Conservation (phyloP, 2,329 filamentous ascomycete genomes). For the Aspergillus latus region DNA sequence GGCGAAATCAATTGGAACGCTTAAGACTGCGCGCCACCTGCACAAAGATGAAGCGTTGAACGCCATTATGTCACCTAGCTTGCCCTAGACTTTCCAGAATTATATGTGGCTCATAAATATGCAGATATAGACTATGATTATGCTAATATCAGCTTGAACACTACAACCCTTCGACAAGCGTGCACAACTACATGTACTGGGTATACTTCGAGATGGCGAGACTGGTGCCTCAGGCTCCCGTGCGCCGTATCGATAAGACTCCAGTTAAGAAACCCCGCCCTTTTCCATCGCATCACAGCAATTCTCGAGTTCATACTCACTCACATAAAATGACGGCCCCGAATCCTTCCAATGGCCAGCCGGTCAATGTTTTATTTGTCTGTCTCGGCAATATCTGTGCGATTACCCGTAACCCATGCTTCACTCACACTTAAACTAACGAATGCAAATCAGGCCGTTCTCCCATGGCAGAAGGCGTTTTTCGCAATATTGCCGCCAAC, state of each 20-base stretch:
- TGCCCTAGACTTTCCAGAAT: too few relatives aligned
- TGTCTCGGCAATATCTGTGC: conserved; percentile 94
- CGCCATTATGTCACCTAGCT: neutral
- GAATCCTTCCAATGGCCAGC: conserved; percentile 16
- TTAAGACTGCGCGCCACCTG: neutral
- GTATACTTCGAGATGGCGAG: too few relatives aligned
- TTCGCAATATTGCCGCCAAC: conserved; percentile 66
- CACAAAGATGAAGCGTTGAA: neutral
- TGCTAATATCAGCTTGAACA: too few relatives aligned
- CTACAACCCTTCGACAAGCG: too few relatives aligned
- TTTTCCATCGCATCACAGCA: neutral
- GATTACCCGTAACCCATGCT: conserved; percentile 17
- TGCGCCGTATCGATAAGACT: conserved; percentile 3
- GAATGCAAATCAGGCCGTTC: conserved; percentile 58
- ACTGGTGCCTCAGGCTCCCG: neutral
- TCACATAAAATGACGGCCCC: conserved; percentile 25
- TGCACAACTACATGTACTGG: neutral
- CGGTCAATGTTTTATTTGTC: conserved; percentile 81
- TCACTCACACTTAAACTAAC: conserved; percentile 7
- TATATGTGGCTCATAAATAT: too few relatives aligned
- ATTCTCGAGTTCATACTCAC: neutral
- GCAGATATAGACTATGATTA: too few relatives aligned
- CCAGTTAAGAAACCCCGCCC: conserved; percentile 1
- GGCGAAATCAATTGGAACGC: neutral
- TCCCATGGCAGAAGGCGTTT: conserved; percentile 95